These are phyloP conservation scores for Medicago arabica DNA, from an alignment of 306 rosid genomes.

Conservation along the genomic window DNA sequence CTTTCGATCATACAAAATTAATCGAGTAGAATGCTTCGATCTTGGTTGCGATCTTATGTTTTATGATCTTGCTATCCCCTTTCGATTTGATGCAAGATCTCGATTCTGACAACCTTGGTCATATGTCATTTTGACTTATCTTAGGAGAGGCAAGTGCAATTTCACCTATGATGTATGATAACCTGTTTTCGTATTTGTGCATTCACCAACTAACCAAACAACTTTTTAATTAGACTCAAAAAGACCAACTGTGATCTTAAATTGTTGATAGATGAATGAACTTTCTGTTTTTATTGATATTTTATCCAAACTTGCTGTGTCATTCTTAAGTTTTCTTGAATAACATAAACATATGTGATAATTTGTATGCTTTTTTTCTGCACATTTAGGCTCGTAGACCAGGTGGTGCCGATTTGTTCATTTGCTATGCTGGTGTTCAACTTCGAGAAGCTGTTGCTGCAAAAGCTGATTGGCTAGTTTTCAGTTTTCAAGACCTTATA, in stretches of 20 bases:
- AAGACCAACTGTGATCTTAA: slow-evolving; percentile 7
- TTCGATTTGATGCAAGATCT: too few relatives aligned
- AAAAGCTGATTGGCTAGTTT: slow-evolving; percentile 91
- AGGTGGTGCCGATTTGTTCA: slow-evolving; percentile 88
- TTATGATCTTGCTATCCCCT: too few relatives aligned
- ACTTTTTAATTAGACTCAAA: slow-evolving; percentile 5
- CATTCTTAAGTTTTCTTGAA: slow-evolving; percentile 5
- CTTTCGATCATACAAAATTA: too few relatives aligned
- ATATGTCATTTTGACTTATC: background rate
- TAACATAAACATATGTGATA: background rate
- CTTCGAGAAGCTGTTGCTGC: slow-evolving; percentile 82
- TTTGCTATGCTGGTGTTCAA: slow-evolving; percentile 91
- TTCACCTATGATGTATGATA: background rate
- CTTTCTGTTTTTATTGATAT: slow-evolving; percentile 10
- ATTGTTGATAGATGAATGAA: slow-evolving; percentile 2
- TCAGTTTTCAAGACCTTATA: slow-evolving; percentile 61
- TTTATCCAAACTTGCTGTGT: background rate
- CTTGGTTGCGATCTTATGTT: too few relatives aligned
- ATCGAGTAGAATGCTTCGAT: too few relatives aligned
- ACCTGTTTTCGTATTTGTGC: background rate
- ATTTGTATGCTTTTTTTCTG: slow-evolving; percentile 14
- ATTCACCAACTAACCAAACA: slow-evolving; percentile 9
- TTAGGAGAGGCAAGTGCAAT: background rate
- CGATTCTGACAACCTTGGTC: too few relatives aligned
- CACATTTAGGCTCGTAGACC: slow-evolving; percentile 75